Evolutionary conservation across 2,329 filamentous ascomycete genomes (phyloP).

Genomic region (Penicillium aurantiogriseum): DNA sequence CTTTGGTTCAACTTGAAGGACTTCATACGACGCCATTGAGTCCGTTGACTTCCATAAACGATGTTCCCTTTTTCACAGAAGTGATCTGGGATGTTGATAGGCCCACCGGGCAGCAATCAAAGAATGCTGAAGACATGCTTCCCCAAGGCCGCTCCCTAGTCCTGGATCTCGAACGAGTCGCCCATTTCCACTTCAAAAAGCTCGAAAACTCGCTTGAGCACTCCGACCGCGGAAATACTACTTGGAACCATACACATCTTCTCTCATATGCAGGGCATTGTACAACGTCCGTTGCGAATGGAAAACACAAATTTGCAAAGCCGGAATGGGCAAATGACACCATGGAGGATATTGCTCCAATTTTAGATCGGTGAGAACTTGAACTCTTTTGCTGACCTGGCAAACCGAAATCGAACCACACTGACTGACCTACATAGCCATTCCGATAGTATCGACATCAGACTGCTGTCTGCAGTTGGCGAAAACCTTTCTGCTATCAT

Average conservation of each 20-base stretch:
- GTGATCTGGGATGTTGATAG: constrained; percentile 20
- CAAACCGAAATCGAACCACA: neutral
- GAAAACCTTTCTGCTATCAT: constrained; percentile 38
- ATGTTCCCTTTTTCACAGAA: constrained; percentile 23
- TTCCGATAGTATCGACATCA: constrained; percentile 11
- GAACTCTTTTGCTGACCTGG: no score
- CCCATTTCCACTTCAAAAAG: constrained; percentile 20
- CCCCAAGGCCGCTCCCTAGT: neutral
- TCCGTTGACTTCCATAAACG: constrained; percentile 14
- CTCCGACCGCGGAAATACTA: neutral
- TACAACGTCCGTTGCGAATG: constrained; percentile 9
- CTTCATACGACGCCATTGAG: constrained; percentile 22
- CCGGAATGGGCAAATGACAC: constrained; percentile 17
- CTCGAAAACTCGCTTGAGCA: neutral
- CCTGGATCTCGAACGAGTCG: constrained; percentile 19
- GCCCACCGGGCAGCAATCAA: neutral
- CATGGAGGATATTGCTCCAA: constrained; percentile 1
- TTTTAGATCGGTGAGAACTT: constrained; percentile 11
- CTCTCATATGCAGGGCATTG: constrained; percentile 17
- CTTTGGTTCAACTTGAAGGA: constrained; percentile 22
- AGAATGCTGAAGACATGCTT: neutral
- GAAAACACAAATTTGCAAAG: constrained; percentile 10
- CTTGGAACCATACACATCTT: constrained; percentile 13
- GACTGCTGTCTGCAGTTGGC: constrained; percentile 22
- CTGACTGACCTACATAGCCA: constrained; percentile 11